phyloP scores from a whole-genome alignment of 352 stramenopile genomes.

The Pythium rishiriense region DNA sequence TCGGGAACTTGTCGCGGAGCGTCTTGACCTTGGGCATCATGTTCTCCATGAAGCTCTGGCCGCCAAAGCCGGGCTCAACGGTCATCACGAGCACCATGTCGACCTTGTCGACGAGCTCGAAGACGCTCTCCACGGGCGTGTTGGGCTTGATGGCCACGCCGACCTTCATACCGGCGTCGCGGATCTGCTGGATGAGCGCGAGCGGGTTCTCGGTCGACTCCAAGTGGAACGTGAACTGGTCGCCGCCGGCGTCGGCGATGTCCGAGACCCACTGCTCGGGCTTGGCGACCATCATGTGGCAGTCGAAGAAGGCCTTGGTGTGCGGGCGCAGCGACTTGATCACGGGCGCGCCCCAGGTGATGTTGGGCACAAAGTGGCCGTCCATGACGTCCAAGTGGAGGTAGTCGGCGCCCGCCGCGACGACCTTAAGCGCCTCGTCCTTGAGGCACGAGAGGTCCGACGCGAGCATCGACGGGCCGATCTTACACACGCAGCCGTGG shows the following conservation, averaged over 20 bases:
- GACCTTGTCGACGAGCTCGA: constrained; percentile 83
- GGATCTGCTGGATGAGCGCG: constrained; percentile 85
- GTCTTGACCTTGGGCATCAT: constrained; percentile 95
- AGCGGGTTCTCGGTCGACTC: constrained; percentile 78
- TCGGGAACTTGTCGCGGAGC: constrained; percentile 90
- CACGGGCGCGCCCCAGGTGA: constrained; percentile 96
- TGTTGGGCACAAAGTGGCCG: constrained; percentile 98
- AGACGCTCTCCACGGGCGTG: constrained; percentile 88
- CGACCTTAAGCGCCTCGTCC: constrained; percentile 89
- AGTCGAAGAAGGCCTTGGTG: constrained; percentile 94
- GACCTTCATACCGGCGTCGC: constrained; percentile 92
- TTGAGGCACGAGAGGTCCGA: constrained; percentile 94
- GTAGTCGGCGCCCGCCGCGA: constrained; percentile 92
- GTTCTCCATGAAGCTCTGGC: constrained; percentile 96
- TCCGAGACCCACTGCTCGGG: constrained; percentile 95
- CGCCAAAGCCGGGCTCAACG: constrained; percentile 97
- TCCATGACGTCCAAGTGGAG: constrained; percentile 99
- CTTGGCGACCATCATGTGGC: constrained; percentile 98
- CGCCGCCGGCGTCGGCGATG: constrained; percentile 93
- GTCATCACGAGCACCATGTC: constrained; percentile 99
- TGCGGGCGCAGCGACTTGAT: constrained; percentile 92
- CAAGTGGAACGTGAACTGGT: constrained; percentile 97
- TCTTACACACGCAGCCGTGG: constrained; percentile 82
- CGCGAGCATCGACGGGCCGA: constrained; percentile 93
- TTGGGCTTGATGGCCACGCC: constrained; percentile 95